Conservation (phyloP, 345 rosid genomes). For the Excoecaria agallocha region DNA sequence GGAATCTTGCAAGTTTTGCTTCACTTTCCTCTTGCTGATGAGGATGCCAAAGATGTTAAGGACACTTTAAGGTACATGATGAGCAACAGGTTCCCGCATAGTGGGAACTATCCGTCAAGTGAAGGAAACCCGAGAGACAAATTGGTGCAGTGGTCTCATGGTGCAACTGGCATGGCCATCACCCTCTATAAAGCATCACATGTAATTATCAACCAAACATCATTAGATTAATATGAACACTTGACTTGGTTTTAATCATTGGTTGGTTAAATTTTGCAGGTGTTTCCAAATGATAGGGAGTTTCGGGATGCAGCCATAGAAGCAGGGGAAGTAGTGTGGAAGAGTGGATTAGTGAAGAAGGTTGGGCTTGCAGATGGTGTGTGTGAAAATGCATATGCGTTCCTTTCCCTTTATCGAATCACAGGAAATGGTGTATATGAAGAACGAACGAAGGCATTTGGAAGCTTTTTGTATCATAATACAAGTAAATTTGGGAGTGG, state of each 20-base stretch:
- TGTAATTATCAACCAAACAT: conserved; percentile 28
- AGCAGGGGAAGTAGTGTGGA: conserved; percentile 98
- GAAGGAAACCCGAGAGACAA: conserved; percentile 88
- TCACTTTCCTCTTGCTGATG: conserved; percentile 62
- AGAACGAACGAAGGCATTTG: conserved; percentile 76
- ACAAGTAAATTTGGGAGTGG: conserved; percentile 25
- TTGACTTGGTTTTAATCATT: background rate
- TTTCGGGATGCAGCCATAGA: conserved; percentile 81
- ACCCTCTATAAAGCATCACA: conserved; percentile 84
- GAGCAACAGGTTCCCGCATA: conserved; percentile 70
- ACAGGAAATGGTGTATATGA: conserved; percentile 69
- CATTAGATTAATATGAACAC: background rate
- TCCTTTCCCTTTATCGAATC: conserved; percentile 69
- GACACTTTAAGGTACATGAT: conserved; percentile 84
- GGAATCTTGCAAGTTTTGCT: conserved; percentile 81
- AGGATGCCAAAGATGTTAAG: conserved; percentile 62
- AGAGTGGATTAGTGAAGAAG: conserved; percentile 73
- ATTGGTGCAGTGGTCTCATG: conserved; percentile 89
- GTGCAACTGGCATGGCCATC: conserved; percentile 74
- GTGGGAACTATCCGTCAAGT: conserved; percentile 84
- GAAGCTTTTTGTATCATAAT: conserved; percentile 60
- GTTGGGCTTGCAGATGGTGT: conserved; percentile 78
- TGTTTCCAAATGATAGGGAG: conserved; percentile 63
- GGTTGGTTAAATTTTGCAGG: conserved; percentile 13
- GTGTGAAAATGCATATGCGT: conserved; percentile 78